Percentiles rank a stretch among this genome's conserved stretches.
Evolutionary conservation across 208 protist genomes (phyloP).

Genomic region (Wallacemonas sp.): DNA sequence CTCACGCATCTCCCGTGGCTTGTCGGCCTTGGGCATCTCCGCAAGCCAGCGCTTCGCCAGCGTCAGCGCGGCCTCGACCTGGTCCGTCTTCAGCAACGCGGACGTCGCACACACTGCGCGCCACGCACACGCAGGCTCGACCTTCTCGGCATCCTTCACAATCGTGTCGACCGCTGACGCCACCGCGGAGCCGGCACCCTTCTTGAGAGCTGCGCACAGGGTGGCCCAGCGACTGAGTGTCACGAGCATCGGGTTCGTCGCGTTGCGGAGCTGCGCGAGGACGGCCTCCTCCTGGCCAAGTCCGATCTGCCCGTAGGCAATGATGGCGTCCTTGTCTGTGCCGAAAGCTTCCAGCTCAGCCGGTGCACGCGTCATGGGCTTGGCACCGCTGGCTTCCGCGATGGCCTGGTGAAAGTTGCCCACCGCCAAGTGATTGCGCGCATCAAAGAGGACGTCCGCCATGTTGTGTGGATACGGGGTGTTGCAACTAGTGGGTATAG

Average conservation of each 20-base stretch:
- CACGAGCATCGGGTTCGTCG: conserved; percentile 49
- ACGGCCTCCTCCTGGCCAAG: conserved; percentile 75
- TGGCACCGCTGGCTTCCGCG: conserved; percentile 54
- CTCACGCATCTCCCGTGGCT: conserved; percentile 23
- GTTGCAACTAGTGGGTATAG: too few relatives aligned
- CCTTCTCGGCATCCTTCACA: conserved; percentile 31
- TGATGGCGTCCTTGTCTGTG: conserved; percentile 59
- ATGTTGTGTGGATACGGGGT: too few relatives aligned
- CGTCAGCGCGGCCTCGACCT: conserved; percentile 48
- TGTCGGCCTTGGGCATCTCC: conserved; percentile 37
- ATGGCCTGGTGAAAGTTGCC: conserved; percentile 88
- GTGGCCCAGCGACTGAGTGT: conserved; percentile 59
- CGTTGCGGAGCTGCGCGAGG: conserved; percentile 49
- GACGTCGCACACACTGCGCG: conserved; percentile 51
- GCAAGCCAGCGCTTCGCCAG: conserved; percentile 62
- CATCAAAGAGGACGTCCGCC: conserved; percentile 86
- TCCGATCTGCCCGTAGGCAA: conserved; percentile 75
- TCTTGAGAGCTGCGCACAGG: conserved; percentile 37
- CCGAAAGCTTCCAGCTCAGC: conserved; percentile 68
- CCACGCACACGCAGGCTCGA: conserved; percentile 26
- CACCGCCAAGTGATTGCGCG: conserved; percentile 76
- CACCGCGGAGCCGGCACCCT: conserved; percentile 17
- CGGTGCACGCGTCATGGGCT: conserved; percentile 32
- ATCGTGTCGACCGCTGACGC: conserved; percentile 26
- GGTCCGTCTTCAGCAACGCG: conserved; percentile 46